A percentile compares a stretch with the other conserved stretches of the same genome.
Evolutionary conservation across 2,329 filamentous ascomycete genomes (phyloP).

Genomic region (Chalara sp.): DNA sequence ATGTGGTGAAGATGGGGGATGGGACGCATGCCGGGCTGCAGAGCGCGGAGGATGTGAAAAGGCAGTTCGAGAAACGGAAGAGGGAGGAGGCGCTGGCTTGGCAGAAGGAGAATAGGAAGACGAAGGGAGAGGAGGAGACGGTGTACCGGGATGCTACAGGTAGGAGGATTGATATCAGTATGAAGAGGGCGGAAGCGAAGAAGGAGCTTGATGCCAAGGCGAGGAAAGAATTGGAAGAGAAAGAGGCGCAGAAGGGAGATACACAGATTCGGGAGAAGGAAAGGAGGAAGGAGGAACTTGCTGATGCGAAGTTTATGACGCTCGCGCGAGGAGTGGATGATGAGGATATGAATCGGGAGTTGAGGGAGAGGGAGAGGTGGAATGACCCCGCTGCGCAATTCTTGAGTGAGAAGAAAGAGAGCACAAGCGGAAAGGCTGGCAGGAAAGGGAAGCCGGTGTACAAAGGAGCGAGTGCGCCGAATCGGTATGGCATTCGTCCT

Average conservation of each 20-base stretch:
- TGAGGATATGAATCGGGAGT: slow-evolving; percentile 73
- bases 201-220: slow-evolving; percentile 68
- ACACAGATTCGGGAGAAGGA: slow-evolving; percentile 69
- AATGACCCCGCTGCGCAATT: slow-evolving; percentile 90
- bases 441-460: slow-evolving; percentile 45
- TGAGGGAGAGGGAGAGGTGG: slow-evolving; percentile 75
- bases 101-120: slow-evolving; percentile 30
- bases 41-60: slow-evolving; percentile 70
- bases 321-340: slow-evolving; percentile 81
- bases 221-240: slow-evolving; percentile 55
- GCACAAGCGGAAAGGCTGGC: slow-evolving; percentile 17
- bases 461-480: slow-evolving; percentile 73
- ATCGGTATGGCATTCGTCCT: slow-evolving; percentile 87
- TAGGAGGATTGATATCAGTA: slow-evolving; percentile 84
- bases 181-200: slow-evolving; percentile 84
- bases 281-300: slow-evolving; percentile 57
- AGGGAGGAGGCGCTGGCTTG: slow-evolving; percentile 53
- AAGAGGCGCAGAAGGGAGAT: slow-evolving; percentile 72
- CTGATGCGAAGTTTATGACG: slow-evolving; percentile 76
- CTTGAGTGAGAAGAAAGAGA: slow-evolving; percentile 42
- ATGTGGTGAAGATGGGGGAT: slow-evolving; percentile 71
- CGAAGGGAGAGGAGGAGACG: slow-evolving; percentile 59
- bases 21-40: slow-evolving; percentile 86
- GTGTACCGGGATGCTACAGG: slow-evolving; percentile 95
- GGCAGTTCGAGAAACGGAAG: slow-evolving; percentile 59